Base-by-base conservation (phyloP, 2,329 filamentous ascomycete genomes). In the Pseudopithomyces chartarum region DNA sequence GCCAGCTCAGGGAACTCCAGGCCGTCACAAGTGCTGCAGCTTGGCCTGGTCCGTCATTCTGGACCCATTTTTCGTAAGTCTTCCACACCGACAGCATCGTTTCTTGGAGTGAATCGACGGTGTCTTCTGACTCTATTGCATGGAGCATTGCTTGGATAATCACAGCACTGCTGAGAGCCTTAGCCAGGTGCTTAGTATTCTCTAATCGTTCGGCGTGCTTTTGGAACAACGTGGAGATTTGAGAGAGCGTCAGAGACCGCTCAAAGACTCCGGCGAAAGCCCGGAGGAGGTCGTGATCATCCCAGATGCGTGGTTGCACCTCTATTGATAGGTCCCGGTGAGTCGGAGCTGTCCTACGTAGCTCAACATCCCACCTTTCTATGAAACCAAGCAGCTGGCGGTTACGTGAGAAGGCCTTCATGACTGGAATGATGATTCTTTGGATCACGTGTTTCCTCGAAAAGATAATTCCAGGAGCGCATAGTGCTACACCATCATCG, bases 341-440 rank as follows among this genome's bases (percentile, higher is more conserved):
- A 23, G 60, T 51, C 29, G 58, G 43, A 26, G 42, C 61, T 56
- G 47, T 57, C 26, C 57, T 62, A 29, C 61, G 59, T 0, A 77
- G 63, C 43, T 77, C 73, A 8, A 61, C 54, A 46, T 75, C 68
- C 73, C 74, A 77, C 50, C 61, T 60, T n/a, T 57, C 60, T 22
- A 77, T 47, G 56, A 75, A 76, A 7, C 72, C 73, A 6, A 70
- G 52, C 6, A 77, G 54, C 48, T 75, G 68, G 11, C 74, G 61
- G 45, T 71, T 74, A 10, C 67, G 64, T 10, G 72, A 66, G 49
- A 71, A 77, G 1, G 73, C 69, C 23, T 63, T 65, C 58, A 76
- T 66, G 20, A 76, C 54, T 1, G 74, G 73, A 17, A 70, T 53
- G 20, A 76, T 52, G 7, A 76, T 59, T n/a, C 53, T 58, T 23